Conservation (phyloP, 2,329 filamentous ascomycete species). For the Paracorniculantispora psalliotae region DNA sequence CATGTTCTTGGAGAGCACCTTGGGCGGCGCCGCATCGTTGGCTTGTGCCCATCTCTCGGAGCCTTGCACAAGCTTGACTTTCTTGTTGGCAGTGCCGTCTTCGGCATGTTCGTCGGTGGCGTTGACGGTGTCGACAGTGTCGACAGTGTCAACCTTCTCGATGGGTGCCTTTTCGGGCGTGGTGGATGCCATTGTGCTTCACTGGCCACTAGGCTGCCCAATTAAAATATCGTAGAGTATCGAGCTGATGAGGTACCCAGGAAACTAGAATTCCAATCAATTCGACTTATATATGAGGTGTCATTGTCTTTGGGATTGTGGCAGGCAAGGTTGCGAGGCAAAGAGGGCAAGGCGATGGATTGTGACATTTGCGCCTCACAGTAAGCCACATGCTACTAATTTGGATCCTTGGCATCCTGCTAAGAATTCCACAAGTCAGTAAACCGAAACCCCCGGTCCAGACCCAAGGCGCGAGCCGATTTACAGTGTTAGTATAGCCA, state of each 20-base stretch:
- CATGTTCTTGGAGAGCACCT: neutral
- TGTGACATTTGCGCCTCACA: neutral
- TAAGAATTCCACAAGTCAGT: neutral
- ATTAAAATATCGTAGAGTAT: neutral
- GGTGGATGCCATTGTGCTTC: neutral
- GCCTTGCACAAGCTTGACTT: conserved; percentile 3
- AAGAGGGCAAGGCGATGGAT: neutral
- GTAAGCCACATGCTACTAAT: neutral
- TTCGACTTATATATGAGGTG: neutral
- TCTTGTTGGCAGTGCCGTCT: neutral
- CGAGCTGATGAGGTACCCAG: too few relatives aligned
- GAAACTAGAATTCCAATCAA: neutral
- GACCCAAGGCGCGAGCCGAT: neutral
- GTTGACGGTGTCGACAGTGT: neutral
- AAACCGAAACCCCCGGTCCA: neutral
- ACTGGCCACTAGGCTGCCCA: neutral
- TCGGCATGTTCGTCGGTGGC: neutral
- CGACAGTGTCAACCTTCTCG: neutral
- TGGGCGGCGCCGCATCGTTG: neutral
- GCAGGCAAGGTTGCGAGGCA: neutral
- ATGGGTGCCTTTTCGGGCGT: neutral
- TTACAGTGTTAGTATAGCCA: neutral
- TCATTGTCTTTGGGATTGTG: too few relatives aligned
- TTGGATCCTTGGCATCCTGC: neutral
- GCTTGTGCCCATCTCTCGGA: conserved; percentile 6